phyloP scores from a whole-genome alignment of 805 yeast genomes.

The Spathaspora hagerdaliae region DNA sequence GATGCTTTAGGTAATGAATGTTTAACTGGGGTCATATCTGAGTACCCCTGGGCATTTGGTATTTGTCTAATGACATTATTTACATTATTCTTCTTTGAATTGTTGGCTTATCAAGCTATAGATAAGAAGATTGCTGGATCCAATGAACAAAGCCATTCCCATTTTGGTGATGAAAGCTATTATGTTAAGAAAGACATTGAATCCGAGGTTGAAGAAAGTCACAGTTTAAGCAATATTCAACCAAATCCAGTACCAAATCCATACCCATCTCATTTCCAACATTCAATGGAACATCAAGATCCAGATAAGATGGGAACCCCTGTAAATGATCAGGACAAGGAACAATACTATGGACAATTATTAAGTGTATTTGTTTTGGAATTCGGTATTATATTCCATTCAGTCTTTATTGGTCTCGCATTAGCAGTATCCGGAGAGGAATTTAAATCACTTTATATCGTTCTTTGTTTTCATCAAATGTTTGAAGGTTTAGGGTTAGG shows the following conservation, averaged over 20 bases:
- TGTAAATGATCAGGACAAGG: conserved; percentile 29
- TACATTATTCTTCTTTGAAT: conserved; percentile 49
- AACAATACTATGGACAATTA: conserved; percentile 53
- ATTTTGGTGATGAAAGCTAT: conserved; percentile 44
- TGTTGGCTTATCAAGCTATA: conserved; percentile 44
- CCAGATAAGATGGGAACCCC: conserved; percentile 38
- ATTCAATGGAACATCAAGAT: conserved; percentile 44
- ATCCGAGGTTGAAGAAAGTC: conserved; percentile 12
- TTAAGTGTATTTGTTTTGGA: conserved; percentile 52
- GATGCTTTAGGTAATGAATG: conserved; percentile 55
- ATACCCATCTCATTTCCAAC: conserved; percentile 41
- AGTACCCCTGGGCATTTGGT: conserved; percentile 54
- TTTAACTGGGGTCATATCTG: conserved; percentile 54
- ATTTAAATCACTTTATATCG: conserved; percentile 67
- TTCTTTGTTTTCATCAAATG: conserved; percentile 69
- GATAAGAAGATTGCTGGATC: conserved; percentile 28
- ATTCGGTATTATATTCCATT: conserved; percentile 79
- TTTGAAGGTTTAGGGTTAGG: conserved; percentile 88
- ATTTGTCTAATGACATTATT: conserved; percentile 49
- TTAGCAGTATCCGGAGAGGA: conserved; percentile 77
- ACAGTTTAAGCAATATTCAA: conserved; percentile 8
- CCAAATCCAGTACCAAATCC: conserved; percentile 9
- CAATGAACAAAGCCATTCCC: conserved; percentile 39
- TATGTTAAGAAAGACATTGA: conserved; percentile 24
- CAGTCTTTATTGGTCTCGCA: conserved; percentile 75